A percentile compares a stretch with the other conserved stretches of the same genome.
phyloP scores from a whole-genome alignment of 495 filamentous ascomycete species.

The Barbatosphaeria neglecta region DNA sequence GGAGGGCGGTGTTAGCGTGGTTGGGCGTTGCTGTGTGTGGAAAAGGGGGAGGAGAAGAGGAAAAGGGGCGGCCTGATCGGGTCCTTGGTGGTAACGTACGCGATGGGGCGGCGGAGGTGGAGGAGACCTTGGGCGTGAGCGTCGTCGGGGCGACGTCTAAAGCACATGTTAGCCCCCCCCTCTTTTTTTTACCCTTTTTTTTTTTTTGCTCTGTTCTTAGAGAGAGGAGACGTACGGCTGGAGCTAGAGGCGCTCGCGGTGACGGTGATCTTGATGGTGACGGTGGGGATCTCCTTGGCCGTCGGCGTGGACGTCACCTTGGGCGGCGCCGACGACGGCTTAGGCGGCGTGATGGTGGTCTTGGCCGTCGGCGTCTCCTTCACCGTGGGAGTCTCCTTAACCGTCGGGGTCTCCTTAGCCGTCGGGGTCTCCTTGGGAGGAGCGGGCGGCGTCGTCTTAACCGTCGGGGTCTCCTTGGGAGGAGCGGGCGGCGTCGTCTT shows the following conservation, averaged over 20 bases:
- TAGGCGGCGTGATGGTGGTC: no score
- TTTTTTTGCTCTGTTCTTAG: no score
- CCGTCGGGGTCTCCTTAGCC: neutral
- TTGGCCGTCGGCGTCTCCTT: neutral
- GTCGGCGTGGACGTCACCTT: neutral
- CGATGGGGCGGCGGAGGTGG: no score
- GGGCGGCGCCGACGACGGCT: no score
- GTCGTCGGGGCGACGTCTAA: no score
- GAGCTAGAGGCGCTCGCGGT: neutral
- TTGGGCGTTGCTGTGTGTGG: neutral
- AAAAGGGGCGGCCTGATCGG: no score
- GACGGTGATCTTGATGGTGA: neutral
- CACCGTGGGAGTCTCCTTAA: neutral
- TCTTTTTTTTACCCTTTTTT: no score
- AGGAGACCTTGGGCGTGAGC: no score
- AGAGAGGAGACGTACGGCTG: neutral
- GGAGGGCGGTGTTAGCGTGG: neutral
- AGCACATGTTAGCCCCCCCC: no score
- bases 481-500: neutral
- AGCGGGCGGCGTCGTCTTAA: neutral
- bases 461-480: neutral
- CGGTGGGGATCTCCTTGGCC: neutral
- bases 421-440: neutral
- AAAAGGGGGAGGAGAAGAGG: neutral
- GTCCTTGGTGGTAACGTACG: no score